phyloP scores from a whole-genome alignment of 495 filamentous ascomycete species.

The Gamarada debralockiae region DNA sequence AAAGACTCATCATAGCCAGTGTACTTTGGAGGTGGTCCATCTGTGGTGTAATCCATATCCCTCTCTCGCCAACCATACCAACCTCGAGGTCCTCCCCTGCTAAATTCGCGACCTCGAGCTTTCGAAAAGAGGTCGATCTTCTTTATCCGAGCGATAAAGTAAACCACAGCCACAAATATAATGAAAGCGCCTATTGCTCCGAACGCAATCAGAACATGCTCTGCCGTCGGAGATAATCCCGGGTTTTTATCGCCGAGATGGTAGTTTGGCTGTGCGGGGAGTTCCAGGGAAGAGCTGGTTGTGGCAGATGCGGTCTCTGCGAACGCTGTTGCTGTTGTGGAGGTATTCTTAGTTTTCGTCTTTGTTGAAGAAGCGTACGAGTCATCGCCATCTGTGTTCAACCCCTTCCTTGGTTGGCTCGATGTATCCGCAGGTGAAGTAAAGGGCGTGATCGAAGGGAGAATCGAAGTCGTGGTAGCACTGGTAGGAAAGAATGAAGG shows the following conservation, averaged over 20 bases:
- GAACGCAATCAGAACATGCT: conserved; percentile 42
- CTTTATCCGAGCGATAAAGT: conserved; percentile 13
- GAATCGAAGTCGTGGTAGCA: not conserved
- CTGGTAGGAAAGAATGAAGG: conserved; percentile 5
- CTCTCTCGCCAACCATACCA: conserved; percentile 20
- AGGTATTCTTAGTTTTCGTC: not conserved
- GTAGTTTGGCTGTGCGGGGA: not conserved
- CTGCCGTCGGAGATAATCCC: conserved; percentile 25
- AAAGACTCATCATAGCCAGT: not conserved
- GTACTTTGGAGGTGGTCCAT: conserved; percentile 19
- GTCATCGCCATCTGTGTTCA: conserved; percentile 11
- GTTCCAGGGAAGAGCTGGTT: not conserved
- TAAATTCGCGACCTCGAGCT: conserved; percentile 6
- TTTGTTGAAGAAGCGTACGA: not conserved
- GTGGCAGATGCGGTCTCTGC: conserved; percentile 4
- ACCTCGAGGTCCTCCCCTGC: conserved; percentile 11
- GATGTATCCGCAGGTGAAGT: conserved; percentile 1
- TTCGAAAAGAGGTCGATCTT: conserved; percentile 9
- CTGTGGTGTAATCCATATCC: conserved; percentile 2
- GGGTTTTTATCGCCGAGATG: not conserved
- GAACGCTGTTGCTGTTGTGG: not conserved
- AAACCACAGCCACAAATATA: conserved; percentile 16
- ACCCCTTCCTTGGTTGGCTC: conserved; percentile 12
- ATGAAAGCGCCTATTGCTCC: conserved; percentile 37
- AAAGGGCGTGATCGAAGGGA: not conserved